Conservation (phyloP, 1,139 yeast genomes). For the Magnusiomyces ingens region DNA sequence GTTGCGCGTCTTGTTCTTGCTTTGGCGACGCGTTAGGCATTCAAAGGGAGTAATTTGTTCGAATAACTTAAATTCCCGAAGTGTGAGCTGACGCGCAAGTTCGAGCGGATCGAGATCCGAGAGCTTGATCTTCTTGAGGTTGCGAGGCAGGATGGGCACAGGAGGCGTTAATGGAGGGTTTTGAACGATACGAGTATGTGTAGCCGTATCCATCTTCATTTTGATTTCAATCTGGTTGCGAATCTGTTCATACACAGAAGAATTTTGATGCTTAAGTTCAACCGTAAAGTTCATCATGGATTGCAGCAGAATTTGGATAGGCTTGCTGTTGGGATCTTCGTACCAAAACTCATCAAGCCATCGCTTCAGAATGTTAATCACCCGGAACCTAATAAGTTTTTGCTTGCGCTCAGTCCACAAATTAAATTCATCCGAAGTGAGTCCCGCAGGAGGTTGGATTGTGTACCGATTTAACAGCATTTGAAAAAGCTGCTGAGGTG, state of each 20-base stretch:
- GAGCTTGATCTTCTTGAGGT: conserved; percentile 23
- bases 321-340: conserved; percentile 24
- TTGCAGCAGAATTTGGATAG: conserved; percentile 33
- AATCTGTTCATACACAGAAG: conserved; percentile 33
- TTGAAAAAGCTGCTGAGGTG: conserved; percentile 58
- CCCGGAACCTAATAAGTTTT: conserved; percentile 57
- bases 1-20: conserved; percentile 15
- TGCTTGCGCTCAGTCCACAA: conserved; percentile 73
- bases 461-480: conserved; percentile 61
- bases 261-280: conserved; percentile 40
- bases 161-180: conserved; percentile 24
- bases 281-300: conserved; percentile 55
- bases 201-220: conserved; percentile 21
- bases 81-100: conserved; percentile 76
- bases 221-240: conserved; percentile 24
- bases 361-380: conserved; percentile 61
- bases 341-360: conserved; percentile 77
- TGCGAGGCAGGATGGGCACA: conserved; percentile 25
- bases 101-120: conserved; percentile 66
- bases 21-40: conserved; percentile 68
- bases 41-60: conserved; percentile 65
- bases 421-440: conserved; percentile 75
- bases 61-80: conserved; percentile 69
- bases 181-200: conserved; percentile 19
- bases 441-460: conserved; percentile 79